phyloP scores from a whole-genome alignment of 352 stramenopile species.

The Globisporangium lucens region DNA sequence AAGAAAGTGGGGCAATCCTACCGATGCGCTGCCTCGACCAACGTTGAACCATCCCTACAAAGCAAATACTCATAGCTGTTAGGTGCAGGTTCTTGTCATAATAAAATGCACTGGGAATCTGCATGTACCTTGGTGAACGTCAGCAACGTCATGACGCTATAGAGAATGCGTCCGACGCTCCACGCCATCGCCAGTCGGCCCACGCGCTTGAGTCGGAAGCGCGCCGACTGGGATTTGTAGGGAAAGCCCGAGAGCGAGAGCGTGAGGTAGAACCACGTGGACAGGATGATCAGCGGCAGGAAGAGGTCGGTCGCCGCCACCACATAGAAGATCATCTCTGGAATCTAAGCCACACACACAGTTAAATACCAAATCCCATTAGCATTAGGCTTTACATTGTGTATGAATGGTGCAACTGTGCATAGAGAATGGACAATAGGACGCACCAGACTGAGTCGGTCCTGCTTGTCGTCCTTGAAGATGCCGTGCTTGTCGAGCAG shows the following conservation, averaged over 20 bases:
- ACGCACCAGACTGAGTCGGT: slow-evolving; percentile 66
- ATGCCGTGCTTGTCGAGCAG: slow-evolving; percentile 80
- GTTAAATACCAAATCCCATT: background rate
- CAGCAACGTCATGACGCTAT: slow-evolving; percentile 86
- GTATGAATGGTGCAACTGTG: background rate
- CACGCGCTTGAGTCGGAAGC: slow-evolving; percentile 56
- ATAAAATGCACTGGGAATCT: background rate
- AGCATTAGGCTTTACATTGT: background rate
- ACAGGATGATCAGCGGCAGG: slow-evolving; percentile 87
- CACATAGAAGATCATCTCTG: slow-evolving; percentile 76
- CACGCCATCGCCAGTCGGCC: slow-evolving; percentile 71
- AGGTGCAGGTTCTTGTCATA: background rate
- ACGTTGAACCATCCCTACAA: slow-evolving; percentile 83
- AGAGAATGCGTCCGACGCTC: slow-evolving; percentile 83
- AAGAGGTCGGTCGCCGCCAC: slow-evolving; percentile 85
- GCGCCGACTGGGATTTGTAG: slow-evolving; percentile 64
- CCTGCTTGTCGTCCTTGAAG: slow-evolving; percentile 69
- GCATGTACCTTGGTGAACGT: slow-evolving; percentile 74
- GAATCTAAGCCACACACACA: slow-evolving; percentile 28
- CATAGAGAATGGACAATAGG: background rate
- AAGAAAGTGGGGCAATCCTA: slow-evolving; percentile 20
- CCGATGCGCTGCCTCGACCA: slow-evolving; percentile 57
- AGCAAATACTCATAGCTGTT: background rate
- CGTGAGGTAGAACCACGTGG: slow-evolving; percentile 88
- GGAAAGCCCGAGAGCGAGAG: slow-evolving; percentile 87